Conservation (phyloP, 768 basidiomycete genomes). For the Hemileccinum rubropunctum region DNA sequence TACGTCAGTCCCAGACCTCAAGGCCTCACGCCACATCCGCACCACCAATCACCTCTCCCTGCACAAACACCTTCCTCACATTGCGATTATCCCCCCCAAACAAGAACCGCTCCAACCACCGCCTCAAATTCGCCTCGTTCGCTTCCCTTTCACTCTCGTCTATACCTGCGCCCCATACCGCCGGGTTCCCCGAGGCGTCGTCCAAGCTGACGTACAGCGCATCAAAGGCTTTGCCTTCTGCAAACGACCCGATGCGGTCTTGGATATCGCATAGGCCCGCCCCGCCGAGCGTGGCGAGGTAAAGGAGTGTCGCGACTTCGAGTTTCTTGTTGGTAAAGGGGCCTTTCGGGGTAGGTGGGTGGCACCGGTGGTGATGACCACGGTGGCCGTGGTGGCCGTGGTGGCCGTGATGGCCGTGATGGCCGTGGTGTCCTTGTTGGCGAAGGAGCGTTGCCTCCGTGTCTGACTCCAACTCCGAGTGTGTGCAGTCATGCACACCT, state of each 20-base stretch:
- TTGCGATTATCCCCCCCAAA: slow-evolving; percentile 87
- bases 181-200: slow-evolving; percentile 47
- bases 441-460: no score
- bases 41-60: slow-evolving; percentile 75
- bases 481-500: no score
- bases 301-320: slow-evolving; percentile 70
- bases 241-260: slow-evolving; percentile 71
- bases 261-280: slow-evolving; percentile 77
- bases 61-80: slow-evolving; percentile 76
- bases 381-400: not conserved
- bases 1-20: not conserved
- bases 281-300: slow-evolving; percentile 91
- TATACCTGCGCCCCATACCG: slow-evolving; percentile 47
- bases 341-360: not conserved
- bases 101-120: slow-evolving; percentile 75
- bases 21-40: not conserved
- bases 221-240: slow-evolving; percentile 78
- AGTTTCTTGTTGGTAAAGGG: slow-evolving; percentile 61
- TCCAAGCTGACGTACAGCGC: slow-evolving; percentile 71
- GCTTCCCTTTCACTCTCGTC: slow-evolving; percentile 10
- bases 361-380: not conserved
- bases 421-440: no score
- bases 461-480: no score
- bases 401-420: not conserved
- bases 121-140: slow-evolving; percentile 39